These are phyloP conservation scores for Neurospora sp. DNA, from an alignment of 495 filamentous ascomycete genomes.

Conservation along the genomic window DNA sequence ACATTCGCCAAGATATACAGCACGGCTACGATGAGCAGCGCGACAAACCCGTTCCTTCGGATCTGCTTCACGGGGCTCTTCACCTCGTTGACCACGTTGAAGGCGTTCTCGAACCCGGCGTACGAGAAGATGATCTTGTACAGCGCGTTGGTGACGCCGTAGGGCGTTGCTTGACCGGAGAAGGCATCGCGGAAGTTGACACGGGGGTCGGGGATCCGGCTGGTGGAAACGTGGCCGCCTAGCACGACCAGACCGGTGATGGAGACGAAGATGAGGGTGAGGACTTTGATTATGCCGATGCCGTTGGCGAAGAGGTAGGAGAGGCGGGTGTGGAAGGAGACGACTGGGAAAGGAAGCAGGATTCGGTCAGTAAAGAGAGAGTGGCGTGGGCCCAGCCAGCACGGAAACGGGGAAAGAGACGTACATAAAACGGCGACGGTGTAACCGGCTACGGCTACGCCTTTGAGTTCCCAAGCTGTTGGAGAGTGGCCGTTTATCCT, in stretches of 20 bases:
- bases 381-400: neutral
- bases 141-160: constrained; percentile 47
- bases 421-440: constrained; percentile 41
- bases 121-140: constrained; percentile 57
- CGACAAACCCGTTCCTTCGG: constrained; percentile 30
- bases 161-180: constrained; percentile 34
- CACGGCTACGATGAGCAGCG: constrained; percentile 39
- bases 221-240: constrained; percentile 38
- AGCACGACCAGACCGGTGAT: constrained; percentile 53
- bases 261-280: constrained; percentile 47
- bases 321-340: constrained; percentile 44
- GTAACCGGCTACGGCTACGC: constrained; percentile 50
- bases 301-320: constrained; percentile 45
- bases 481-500: constrained; percentile 34
- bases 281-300: constrained; percentile 46
- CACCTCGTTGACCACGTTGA: constrained; percentile 57
- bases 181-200: constrained; percentile 51
- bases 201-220: constrained; percentile 40
- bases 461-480: constrained; percentile 50
- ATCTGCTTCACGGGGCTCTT: constrained; percentile 52
- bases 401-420: neutral
- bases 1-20: constrained; percentile 55
- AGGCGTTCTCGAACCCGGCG: constrained; percentile 50
- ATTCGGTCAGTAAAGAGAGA: neutral
- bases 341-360: constrained; percentile 17